Evolutionary conservation across 1,139 yeast genomes (phyloP), one percentile per base, ranked within the genome.

Genomic region (Sugiyamaella grinbergsii): DNA sequence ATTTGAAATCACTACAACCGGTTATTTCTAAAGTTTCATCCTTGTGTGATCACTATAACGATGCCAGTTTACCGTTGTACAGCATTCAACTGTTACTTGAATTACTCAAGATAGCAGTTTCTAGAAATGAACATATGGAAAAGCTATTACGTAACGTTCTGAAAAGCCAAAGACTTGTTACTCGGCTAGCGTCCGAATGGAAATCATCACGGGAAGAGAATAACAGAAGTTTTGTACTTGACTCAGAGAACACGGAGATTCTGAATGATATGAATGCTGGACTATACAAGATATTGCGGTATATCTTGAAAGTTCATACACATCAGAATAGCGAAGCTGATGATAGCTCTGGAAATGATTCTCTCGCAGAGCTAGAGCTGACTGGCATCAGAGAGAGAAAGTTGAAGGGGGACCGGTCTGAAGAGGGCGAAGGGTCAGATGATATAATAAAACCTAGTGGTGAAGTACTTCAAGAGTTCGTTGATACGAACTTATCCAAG

Each of bases 1-100:
- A 55, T 20, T 26, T 51, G 20, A 43, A 26, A 16, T 24, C 47
- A 8, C 26, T 43, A 19, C 31, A 28, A 15, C 13, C 11, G 48
- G 42, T 13, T 32, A 18, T 13, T 41, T 51, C 16, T 7, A 36
- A 37, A 13, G 5, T 28, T 7, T 13, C 42, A n/a, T 10, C 24
- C 10, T 36, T 43, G 24, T 24, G 29, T 19, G 47, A 43, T 28
- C 34, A 32, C 16, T 43, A 33, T 36, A n/a, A 20, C 15, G 49
- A 45, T 16, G 5, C 23, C 10, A 29, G 15, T 13, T 24, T 32
- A 16, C 22, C 33, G 4, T 13, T 34, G 19, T 16, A n/a, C 11
- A 49, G 10, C 11, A 37, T 33, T 4, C 42, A 43, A 31, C 11
- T 28, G 24, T 20, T 40, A 13, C 31, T 36, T 20, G 45, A 42